These are phyloP conservation scores for Agrocybe pediades DNA, from an alignment of 768 basidiomycete species.

Conservation along the genomic window DNA sequence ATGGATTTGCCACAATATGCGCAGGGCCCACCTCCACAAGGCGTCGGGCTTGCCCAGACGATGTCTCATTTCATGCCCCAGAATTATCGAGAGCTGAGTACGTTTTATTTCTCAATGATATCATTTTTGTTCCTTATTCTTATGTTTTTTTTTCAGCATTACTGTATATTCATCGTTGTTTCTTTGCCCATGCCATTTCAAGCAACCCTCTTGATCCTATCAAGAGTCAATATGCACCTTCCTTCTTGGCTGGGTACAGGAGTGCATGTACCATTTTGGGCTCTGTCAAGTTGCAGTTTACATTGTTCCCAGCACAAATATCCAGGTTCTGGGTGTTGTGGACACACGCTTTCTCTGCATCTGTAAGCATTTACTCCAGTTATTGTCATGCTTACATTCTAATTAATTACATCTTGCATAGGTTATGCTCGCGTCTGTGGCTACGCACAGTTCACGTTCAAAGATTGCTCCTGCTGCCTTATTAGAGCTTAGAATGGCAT, in stretches of 20 bases:
- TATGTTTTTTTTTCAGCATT: slow-evolving; percentile 44
- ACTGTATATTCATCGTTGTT: slow-evolving; percentile 73
- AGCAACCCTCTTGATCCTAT: slow-evolving; percentile 69
- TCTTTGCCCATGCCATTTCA: slow-evolving; percentile 72
- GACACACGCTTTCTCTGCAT: slow-evolving; percentile 71
- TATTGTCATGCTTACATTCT: not conserved
- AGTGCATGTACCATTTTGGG: slow-evolving; percentile 62
- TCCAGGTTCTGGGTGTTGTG: slow-evolving; percentile 72
- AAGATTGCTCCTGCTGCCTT: slow-evolving; percentile 75
- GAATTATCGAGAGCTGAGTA: slow-evolving; percentile 73
- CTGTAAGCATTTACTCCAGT: slow-evolving; percentile 39
- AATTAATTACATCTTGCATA: slow-evolving; percentile 24
- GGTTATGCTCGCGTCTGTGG: slow-evolving; percentile 81
- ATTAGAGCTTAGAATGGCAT: slow-evolving; percentile 61
- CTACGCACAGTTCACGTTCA: slow-evolving; percentile 64
- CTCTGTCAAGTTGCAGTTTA: slow-evolving; percentile 49
- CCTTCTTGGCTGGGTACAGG: slow-evolving; percentile 68
- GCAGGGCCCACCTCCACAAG: slow-evolving; percentile 47
- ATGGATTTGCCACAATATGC: slow-evolving; percentile 69
- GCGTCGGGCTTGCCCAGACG: slow-evolving; percentile 54
- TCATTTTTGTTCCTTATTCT: slow-evolving; percentile 3
- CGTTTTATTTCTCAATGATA: slow-evolving; percentile 21
- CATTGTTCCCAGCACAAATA: slow-evolving; percentile 56
- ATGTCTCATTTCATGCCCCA: slow-evolving; percentile 79
- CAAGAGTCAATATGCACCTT: slow-evolving; percentile 65